phyloP scores from a whole-genome alignment of 108 stramenopile genomes.

The Craspedostauros australis region DNA sequence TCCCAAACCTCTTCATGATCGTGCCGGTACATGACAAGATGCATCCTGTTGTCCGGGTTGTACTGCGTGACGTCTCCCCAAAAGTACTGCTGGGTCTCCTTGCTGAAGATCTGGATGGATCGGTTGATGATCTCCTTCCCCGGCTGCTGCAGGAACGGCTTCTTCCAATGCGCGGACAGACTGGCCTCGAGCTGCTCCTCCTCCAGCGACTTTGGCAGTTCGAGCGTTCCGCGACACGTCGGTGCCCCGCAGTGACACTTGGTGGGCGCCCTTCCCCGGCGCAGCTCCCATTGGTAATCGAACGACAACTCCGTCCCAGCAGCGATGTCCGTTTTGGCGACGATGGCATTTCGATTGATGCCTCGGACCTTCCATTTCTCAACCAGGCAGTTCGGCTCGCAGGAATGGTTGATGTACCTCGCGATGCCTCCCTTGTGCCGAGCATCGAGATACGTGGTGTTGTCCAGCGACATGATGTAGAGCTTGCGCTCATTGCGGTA shows the following conservation, averaged over 20 bases:
- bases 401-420: constrained; percentile 97
- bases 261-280: constrained; percentile 83
- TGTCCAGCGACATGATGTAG: constrained; percentile 94
- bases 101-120: constrained; percentile 59
- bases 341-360: constrained; percentile 74
- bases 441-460: constrained; percentile 89
- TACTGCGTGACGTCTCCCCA: constrained; percentile 72
- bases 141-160: constrained; percentile 27
- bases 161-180: constrained; percentile 56
- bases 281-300: constrained; percentile 94
- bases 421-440: constrained; percentile 87
- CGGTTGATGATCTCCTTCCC: constrained; percentile 76
- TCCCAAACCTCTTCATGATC: constrained; percentile 75
- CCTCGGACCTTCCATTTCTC: constrained; percentile 90
- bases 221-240: constrained; percentile 90
- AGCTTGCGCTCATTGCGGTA: constrained; percentile 78
- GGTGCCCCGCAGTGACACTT: constrained; percentile 91
- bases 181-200: constrained; percentile 55
- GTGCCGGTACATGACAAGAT: constrained; percentile 62
- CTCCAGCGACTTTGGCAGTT: constrained; percentile 56
- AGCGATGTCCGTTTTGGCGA: constrained; percentile 74
- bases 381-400: constrained; percentile 92
- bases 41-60: constrained; percentile 49
- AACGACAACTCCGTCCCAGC: constrained; percentile 93
- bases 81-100: constrained; percentile 62